Conservation (phyloP, 495 filamentous ascomycete species). For the Amniculicola lignicola region DNA sequence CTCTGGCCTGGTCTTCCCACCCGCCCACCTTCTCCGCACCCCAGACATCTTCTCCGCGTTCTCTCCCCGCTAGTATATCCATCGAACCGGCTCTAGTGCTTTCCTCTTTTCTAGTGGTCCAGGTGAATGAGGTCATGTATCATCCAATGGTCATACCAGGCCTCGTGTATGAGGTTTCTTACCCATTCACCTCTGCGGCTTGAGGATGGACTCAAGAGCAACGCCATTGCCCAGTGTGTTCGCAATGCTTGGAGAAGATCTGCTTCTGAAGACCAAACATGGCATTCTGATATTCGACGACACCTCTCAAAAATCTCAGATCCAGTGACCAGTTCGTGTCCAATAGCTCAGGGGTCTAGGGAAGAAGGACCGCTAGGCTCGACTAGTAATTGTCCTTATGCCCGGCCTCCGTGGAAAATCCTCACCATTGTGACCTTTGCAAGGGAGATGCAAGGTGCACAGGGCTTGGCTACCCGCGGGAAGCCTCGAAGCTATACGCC, state of each 20-base stretch:
- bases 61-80: constrained; percentile 8
- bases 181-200: neutral
- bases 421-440: neutral
- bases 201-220: neutral
- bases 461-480: constrained; percentile 2
- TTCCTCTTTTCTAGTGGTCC: neutral
- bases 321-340: too few species aligned
- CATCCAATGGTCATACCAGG: neutral
- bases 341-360: neutral
- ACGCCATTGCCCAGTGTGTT: neutral
- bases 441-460: constrained; percentile 2
- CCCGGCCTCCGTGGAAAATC: neutral
- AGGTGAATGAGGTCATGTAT: neutral
- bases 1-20: neutral
- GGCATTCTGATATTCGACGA: neutral
- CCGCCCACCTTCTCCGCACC: constrained; percentile 7
- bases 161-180: neutral
- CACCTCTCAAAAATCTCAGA: neutral
- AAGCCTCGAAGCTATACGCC: neutral
- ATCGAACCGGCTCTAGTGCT: constrained; percentile 10
- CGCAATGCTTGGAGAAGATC: neutral
- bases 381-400: neutral
- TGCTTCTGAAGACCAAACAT: neutral
- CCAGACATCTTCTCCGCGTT: neutral
- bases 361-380: neutral